These are phyloP conservation scores for Psilocybe azurescens DNA, from an alignment of 768 basidiomycete species.

Conservation along the genomic window DNA sequence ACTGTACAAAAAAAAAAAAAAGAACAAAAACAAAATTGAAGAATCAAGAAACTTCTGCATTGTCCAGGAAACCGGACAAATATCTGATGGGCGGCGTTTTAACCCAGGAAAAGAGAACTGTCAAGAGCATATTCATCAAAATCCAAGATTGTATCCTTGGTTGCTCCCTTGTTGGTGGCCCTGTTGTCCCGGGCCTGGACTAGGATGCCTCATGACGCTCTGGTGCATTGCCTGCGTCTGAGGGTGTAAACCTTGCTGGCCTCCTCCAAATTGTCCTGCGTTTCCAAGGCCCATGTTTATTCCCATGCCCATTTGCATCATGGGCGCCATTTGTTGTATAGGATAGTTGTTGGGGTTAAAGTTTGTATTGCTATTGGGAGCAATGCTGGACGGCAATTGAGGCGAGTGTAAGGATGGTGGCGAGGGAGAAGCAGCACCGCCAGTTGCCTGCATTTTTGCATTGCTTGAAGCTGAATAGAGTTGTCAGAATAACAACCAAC, in stretches of 20 bases:
- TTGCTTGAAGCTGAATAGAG: slow-evolving; percentile 70
- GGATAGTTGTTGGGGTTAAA: slow-evolving; percentile 60
- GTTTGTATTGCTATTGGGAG: slow-evolving; percentile 49
- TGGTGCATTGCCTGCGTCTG: slow-evolving; percentile 82
- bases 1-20: background rate
- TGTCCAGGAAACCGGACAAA: background rate
- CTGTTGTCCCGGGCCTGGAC: slow-evolving; percentile 55
- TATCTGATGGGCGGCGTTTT: background rate
- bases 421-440: slow-evolving; percentile 40
- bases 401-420: slow-evolving; percentile 47
- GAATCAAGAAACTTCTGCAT: background rate
- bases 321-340: slow-evolving; percentile 63
- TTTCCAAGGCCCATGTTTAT: slow-evolving; percentile 58
- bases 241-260: slow-evolving; percentile 32
- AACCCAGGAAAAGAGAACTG: too few relatives aligned
- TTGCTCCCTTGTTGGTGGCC: slow-evolving; percentile 30
- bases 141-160: slow-evolving; percentile 19
- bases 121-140: slow-evolving; percentile 6
- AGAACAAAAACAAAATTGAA: background rate
- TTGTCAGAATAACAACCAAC: background rate
- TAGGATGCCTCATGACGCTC: slow-evolving; percentile 85
- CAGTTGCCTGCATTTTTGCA: slow-evolving; percentile 66
- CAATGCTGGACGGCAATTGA: slow-evolving; percentile 34
- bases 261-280: slow-evolving; percentile 53
- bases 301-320: slow-evolving; percentile 61